Evolutionary conservation across 2,329 filamentous ascomycete species (phyloP).

Genomic region (Aspergillus ochraceoroseus): DNA sequence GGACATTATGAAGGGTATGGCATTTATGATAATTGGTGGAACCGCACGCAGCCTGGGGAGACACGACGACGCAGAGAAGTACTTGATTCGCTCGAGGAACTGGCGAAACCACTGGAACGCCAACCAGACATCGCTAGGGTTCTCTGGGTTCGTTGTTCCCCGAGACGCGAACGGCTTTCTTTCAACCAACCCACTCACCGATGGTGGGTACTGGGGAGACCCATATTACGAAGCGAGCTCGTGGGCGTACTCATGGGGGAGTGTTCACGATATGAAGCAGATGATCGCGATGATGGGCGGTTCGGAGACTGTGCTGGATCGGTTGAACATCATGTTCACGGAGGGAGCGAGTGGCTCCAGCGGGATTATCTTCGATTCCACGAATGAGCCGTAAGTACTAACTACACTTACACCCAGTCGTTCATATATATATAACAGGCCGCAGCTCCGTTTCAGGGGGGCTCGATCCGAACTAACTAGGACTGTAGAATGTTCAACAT

Average conservation of each 20-base stretch:
- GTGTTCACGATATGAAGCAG: slow-evolving; percentile 60
- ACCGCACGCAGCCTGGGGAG: slow-evolving; percentile 53
- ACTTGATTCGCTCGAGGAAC: slow-evolving; percentile 59
- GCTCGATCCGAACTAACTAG: background rate
- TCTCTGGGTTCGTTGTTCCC: slow-evolving; percentile 63
- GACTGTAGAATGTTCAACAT: slow-evolving; percentile 51
- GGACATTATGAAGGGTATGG: slow-evolving; percentile 57
- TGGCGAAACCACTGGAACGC: slow-evolving; percentile 70
- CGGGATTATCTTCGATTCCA: slow-evolving; percentile 60
- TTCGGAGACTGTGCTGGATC: slow-evolving; percentile 26
- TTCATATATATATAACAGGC: no score
- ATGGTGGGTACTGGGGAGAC: slow-evolving; percentile 61
- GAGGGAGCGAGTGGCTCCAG: slow-evolving; percentile 30
- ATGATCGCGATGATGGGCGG: slow-evolving; percentile 56
- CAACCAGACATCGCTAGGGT: slow-evolving; percentile 53
- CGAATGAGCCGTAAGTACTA: slow-evolving; percentile 59
- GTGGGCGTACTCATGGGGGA: slow-evolving; percentile 64
- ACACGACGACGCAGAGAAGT: slow-evolving; percentile 51
- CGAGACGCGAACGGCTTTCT: slow-evolving; percentile 50
- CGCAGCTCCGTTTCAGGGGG: no score
- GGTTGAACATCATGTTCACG: slow-evolving; percentile 58
- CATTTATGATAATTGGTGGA: slow-evolving; percentile 64
- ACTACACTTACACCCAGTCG: no score
- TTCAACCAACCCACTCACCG: slow-evolving; percentile 48
- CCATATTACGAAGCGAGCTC: slow-evolving; percentile 58